A percentile compares a stretch with the other conserved stretches of the same genome.
phyloP scores from a whole-genome alignment of 2,329 filamentous ascomycete species.

The Cladophialophora carrionii region DNA sequence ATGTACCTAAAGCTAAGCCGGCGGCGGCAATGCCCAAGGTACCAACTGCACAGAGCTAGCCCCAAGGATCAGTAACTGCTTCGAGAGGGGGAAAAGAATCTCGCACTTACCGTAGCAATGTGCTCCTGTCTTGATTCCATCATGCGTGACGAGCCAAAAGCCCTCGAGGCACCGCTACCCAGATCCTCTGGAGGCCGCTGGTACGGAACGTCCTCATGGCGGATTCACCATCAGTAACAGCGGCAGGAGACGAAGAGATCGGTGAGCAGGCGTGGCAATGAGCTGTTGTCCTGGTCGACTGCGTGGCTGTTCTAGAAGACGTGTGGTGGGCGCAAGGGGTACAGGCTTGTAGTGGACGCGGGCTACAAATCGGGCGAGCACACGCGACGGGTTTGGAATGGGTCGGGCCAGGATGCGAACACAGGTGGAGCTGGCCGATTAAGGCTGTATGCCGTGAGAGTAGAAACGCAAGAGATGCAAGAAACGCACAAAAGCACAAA shows the following conservation, averaged over 20 bases:
- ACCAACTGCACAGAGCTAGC: slow-evolving; percentile 65
- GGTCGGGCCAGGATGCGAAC: slow-evolving; percentile 14
- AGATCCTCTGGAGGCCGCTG: slow-evolving; percentile 27
- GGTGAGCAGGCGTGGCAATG: slow-evolving; percentile 35
- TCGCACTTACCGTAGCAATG: slow-evolving; percentile 32
- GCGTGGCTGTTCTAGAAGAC: slow-evolving; percentile 39
- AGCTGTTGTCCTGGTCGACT: slow-evolving; percentile 11
- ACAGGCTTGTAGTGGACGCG: slow-evolving; percentile 32
- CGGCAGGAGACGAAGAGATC: slow-evolving; percentile 40
- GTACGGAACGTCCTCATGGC: slow-evolving; percentile 42
- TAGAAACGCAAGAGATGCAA: slow-evolving; percentile 19
- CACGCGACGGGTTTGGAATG: slow-evolving; percentile 25
- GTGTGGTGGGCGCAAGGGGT: slow-evolving; percentile 40
- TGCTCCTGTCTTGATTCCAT: slow-evolving; percentile 37
- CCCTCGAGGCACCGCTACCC: slow-evolving; percentile 32
- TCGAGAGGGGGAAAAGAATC: not conserved
- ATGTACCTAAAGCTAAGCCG: slow-evolving; percentile 61
- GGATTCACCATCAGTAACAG: slow-evolving; percentile 49
- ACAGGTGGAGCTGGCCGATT: slow-evolving; percentile 11
- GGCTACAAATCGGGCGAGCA: slow-evolving; percentile 24
- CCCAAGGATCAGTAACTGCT: slow-evolving; percentile 23
- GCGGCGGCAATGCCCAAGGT: slow-evolving; percentile 64
- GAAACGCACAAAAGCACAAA: slow-evolving; percentile 15
- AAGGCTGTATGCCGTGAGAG: slow-evolving; percentile 7
- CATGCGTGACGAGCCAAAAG: slow-evolving; percentile 25